phyloP scores from a whole-genome alignment of 1,139 yeast species.

The Lizanozyma gosingica region DNA sequence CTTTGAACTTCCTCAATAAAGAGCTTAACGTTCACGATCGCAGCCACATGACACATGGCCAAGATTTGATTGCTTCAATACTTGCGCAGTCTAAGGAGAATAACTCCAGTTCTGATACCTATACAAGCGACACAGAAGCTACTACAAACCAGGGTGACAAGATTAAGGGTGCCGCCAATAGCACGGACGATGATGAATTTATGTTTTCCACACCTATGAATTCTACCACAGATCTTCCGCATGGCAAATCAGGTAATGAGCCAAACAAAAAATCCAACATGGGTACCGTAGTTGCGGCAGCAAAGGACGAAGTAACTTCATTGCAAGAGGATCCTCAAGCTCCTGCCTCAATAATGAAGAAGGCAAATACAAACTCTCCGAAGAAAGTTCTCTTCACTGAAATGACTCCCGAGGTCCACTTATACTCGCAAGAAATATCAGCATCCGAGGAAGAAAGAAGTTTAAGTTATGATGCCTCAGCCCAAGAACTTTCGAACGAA shows the following conservation, averaged over 20 bases:
- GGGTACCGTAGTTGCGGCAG: no score
- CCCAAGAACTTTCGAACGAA: slow-evolving; percentile 6
- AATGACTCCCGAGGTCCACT: background rate
- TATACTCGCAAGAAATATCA: background rate
- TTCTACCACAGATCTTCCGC: background rate
- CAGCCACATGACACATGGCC: no score
- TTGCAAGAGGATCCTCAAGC: no score
- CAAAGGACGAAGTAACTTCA: background rate
- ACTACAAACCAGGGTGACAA: slow-evolving; percentile 1
- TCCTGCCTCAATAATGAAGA: background rate
- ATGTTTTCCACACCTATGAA: no score
- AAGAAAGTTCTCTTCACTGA: background rate
- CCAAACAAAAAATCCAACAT: no score
- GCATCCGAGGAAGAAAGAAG: slow-evolving; percentile 10
- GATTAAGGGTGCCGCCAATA: no score
- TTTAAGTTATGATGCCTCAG: slow-evolving; percentile 17
- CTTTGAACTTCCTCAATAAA: slow-evolving; percentile 19
- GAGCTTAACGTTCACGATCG: no score
- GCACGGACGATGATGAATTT: no score
- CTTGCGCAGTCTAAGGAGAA: slow-evolving; percentile 14
- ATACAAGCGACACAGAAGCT: slow-evolving; percentile 23
- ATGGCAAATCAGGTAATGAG: no score
- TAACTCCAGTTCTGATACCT: slow-evolving; percentile 37
- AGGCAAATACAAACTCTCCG: background rate
- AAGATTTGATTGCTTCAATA: slow-evolving; percentile 2